Evolutionary conservation across 2,329 filamentous ascomycete genomes (phyloP).

Genomic region (Penicillium sp.): DNA sequence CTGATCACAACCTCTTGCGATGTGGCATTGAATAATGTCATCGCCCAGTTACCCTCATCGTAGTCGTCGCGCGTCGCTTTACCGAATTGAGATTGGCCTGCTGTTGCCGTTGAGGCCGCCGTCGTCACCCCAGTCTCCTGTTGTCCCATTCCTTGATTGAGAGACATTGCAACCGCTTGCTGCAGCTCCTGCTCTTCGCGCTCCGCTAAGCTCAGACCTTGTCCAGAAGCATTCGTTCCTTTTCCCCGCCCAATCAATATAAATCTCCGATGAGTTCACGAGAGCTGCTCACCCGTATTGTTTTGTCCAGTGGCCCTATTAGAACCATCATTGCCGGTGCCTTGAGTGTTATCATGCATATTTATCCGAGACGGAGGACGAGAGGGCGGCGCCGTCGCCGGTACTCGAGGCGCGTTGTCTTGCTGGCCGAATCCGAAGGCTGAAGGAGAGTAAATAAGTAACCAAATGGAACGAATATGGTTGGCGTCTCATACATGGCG

Average conservation of each 20-base stretch:
- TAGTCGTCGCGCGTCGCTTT: constrained; percentile 52
- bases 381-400: constrained; percentile 39
- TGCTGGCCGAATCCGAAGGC: constrained; percentile 37
- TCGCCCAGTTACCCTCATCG: constrained; percentile 51
- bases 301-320: neutral
- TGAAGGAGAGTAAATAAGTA: constrained; percentile 15
- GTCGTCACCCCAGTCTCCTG: constrained; percentile 54
- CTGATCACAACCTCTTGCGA: constrained; percentile 52
- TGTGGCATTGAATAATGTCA: constrained; percentile 47
- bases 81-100: constrained; percentile 43
- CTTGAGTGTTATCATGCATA: constrained; percentile 23
- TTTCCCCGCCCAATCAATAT: constrained; percentile 15
- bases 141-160: constrained; percentile 37
- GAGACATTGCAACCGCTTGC: constrained; percentile 44
- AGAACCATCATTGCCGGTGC: constrained; percentile 19
- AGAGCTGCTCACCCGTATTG: constrained; percentile 7
- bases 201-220: constrained; percentile 38
- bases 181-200: constrained; percentile 43
- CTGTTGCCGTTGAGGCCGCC: constrained; percentile 36
- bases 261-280: constrained; percentile 14
- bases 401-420: constrained; percentile 32
- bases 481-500: constrained; percentile 22
- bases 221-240: constrained; percentile 20
- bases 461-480: neutral
- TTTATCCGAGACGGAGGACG: constrained; percentile 45